Evolutionary conservation across 768 basidiomycete species (phyloP), one percentile per base, ranked within the genome.

Genomic region (Pisolithus marmoratus): DNA sequence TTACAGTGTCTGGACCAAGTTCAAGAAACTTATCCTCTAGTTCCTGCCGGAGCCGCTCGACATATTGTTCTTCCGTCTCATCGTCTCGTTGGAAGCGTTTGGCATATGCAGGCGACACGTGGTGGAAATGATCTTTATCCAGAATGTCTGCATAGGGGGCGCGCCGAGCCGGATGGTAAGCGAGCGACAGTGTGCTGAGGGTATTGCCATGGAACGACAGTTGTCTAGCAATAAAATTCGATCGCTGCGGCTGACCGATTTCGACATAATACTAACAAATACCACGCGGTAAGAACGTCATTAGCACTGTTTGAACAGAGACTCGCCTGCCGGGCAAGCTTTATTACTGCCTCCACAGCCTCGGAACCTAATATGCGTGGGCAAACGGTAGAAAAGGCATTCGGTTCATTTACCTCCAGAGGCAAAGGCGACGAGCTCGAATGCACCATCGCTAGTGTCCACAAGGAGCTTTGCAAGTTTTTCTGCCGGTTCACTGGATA

Each of bases 121-220:
- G 88, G 63, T 91, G 85, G 64, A 87, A 94, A 60, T 81, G 75
- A 2, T 79, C 67, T 8, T 74, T 66, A 60, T 90, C 79, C 26
- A 92, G 69, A 47, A 90, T 77, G 36, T 71, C 76, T 37, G 74
- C 79, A 62, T 88, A 93, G 5, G 86, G 85, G 12, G 71, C 77
- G 38, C 89, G 83, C 14, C 90, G 80, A 45, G 66, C 59, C 4
- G 86, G 83, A 59, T 92, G 84, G 56, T 80, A 73, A 3, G 81
- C 81, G 19, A 91, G 70, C 15, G 85, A 80, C 20, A 93, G 70
- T 0, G 87, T 86, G 34, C 74, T 77, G 24, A 91, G 59, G 2
- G 89, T 89, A 63, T 92, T 94, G 1, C 92, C 93, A 63, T 94
- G 92, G 70, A 83, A 95, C 2, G 87, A 89, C 34, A 91, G 70